A percentile compares a stretch with the other conserved stretches of the same genome.
Evolutionary conservation across 129 eudicot species (phyloP).

Genomic region (Pittosporum tobira): DNA sequence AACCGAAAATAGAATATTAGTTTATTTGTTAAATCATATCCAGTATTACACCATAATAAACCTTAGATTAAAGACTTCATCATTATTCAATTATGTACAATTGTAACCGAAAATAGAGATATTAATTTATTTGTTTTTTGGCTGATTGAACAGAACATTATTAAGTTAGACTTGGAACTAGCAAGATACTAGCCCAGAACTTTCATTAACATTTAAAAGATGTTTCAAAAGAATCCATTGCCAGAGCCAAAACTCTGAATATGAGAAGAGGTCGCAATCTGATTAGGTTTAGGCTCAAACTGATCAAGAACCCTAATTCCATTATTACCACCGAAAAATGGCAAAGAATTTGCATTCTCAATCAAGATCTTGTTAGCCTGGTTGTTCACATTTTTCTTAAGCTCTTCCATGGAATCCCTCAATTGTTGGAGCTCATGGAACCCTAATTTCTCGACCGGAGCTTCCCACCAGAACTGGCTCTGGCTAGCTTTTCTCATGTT

Average conservation of each 20-base stretch:
- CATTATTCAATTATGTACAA: too few species aligned
- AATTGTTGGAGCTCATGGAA: conserved; percentile 36
- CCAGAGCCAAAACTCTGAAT: conserved; percentile 24
- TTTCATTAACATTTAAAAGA: neutral
- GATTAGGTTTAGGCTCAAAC: conserved; percentile 24
- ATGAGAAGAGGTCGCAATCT: conserved; percentile 16
- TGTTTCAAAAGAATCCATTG: conserved; percentile 15
- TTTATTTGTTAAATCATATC: too few species aligned
- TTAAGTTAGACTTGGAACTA: too few species aligned
- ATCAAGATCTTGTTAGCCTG: conserved; percentile 26
- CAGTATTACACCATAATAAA: too few species aligned
- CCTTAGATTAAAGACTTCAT: too few species aligned
- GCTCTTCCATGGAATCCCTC: conserved; percentile 45
- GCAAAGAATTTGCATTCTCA: conserved; percentile 14
- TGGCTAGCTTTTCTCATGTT: conserved; percentile 33
- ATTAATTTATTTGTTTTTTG: too few species aligned
- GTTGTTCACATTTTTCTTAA: conserved; percentile 26
- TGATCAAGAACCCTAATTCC: conserved; percentile 17
- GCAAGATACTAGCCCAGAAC: neutral
- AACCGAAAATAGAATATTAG: too few species aligned
- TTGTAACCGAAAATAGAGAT: too few species aligned
- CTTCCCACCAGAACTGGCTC: conserved; percentile 55
- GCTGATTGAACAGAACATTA: too few species aligned
- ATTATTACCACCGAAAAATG: conserved; percentile 24
- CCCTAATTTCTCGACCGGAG: conserved; percentile 31